Evolutionary conservation across 2,329 filamentous ascomycete genomes (phyloP).

Genomic region (Xylariaceae sp.): DNA sequence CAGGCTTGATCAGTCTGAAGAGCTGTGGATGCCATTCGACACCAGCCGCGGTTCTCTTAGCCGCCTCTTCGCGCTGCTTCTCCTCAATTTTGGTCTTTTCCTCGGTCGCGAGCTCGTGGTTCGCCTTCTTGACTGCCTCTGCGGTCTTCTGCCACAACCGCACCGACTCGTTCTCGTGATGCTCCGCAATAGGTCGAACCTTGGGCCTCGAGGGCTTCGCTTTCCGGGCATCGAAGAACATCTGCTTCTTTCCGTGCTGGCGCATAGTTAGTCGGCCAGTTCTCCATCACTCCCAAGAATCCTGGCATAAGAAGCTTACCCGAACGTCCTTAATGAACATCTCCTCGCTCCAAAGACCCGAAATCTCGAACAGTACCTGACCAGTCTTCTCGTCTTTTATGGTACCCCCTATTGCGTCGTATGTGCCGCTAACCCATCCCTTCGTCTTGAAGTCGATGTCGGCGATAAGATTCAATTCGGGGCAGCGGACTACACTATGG

Average conservation of each 20-base stretch:
- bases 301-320: slow-evolving; percentile 42
- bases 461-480: slow-evolving; percentile 77
- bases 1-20: slow-evolving; percentile 70
- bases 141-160: slow-evolving; percentile 78
- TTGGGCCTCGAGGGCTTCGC: slow-evolving; percentile 70
- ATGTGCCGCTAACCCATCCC: slow-evolving; percentile 92
- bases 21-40: slow-evolving; percentile 84
- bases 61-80: slow-evolving; percentile 81
- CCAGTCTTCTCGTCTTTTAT: slow-evolving; percentile 87
- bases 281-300: not conserved
- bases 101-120: slow-evolving; percentile 85
- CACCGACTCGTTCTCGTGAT: slow-evolving; percentile 86
- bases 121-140: slow-evolving; percentile 72
- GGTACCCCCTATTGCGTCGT: slow-evolving; percentile 88
- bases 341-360: slow-evolving; percentile 87
- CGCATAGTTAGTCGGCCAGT: slow-evolving; percentile 13
- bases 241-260: slow-evolving; percentile 80
- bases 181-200: slow-evolving; percentile 74
- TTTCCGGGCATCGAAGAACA: slow-evolving; percentile 80
- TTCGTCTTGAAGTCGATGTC: slow-evolving; percentile 99
- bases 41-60: slow-evolving; percentile 68
- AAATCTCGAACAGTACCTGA: slow-evolving; percentile 84
- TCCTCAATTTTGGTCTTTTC: slow-evolving; percentile 98
- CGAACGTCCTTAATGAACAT: slow-evolving; percentile 85
- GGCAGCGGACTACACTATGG: slow-evolving; percentile 87